Base-by-base conservation (phyloP, 208 protist species). In the Acanthamoeba lenticulata region DNA sequence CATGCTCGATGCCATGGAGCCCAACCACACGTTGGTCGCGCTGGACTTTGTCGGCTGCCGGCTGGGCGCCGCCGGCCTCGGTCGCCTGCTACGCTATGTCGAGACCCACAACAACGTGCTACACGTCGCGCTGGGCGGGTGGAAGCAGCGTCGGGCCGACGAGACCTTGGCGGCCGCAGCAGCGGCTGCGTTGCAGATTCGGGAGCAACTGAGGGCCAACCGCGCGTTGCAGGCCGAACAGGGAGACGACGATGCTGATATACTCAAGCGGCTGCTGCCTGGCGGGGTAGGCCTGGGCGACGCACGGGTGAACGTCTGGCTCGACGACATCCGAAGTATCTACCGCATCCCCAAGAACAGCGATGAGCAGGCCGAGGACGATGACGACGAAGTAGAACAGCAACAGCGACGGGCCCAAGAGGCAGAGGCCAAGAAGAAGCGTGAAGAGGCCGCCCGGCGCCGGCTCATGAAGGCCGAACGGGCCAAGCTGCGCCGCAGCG, bases 301-400 rank as follows among this genome's bases (percentile, higher is more conserved):
- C 69, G 21, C 2, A 21, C 13, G 69, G 38, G 21, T 79, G 36
- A 36, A 79, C 36, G 34, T 32, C 2, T 79, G 69, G 69, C 38
- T 79, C 21, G 69, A 79, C 38, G 69, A 79, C 69, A 79, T 79
- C 15, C 69, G 69, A 2, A 79, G 69, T 36, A 79, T 79, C 38
- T 79, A 79, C 27, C 69, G 69, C 13, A 32, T 45, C 1, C 69
- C 69, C 21, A 79, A 47, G 69, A 42, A 11, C 17, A 36, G 34
- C 15, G 15, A 21, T 67, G 57, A 67, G 5, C 9, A 52, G 5
- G 47, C 47, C 60, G n/a, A 69, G 13, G 24, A 1, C 69, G 38
- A 45, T 29, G 38, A 0, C 15, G 69, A 42, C n/a, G 65, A 11
- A 0, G 65, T 40, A 13, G 65, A 0, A 24, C 34, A 74, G 32